Conservation (phyloP, 2,329 filamentous ascomycete species). For the Pleoardoris graminearum region DNA sequence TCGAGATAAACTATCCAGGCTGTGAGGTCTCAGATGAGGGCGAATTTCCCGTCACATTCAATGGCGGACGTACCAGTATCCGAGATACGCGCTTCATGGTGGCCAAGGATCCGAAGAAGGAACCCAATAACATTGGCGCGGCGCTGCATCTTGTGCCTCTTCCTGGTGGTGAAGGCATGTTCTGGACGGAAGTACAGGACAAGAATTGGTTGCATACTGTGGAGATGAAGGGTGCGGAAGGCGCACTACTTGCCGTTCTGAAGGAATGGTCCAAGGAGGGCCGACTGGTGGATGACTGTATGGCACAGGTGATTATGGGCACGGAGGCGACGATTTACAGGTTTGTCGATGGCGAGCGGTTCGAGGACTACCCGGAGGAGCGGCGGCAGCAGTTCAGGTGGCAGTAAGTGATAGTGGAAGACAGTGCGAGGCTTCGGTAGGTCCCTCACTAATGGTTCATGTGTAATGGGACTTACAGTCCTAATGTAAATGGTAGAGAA, state of each 20-base stretch:
- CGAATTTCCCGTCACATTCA: neutral
- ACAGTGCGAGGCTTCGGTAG: no score
- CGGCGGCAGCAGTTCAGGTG: neutral
- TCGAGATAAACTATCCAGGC: neutral
- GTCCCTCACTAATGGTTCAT: neutral
- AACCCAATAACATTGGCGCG: neutral
- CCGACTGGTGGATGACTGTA: neutral
- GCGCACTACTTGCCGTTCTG: neutral
- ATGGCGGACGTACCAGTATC: neutral
- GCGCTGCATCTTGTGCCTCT: neutral
- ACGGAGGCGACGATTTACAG: neutral
- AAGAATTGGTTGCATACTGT: neutral
- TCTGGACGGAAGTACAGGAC: neutral
- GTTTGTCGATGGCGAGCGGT: neutral
- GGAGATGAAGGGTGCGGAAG: neutral
- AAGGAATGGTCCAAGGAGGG: neutral
- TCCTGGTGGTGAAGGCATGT: neutral
- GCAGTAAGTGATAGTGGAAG: neutral
- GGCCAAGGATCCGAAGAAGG: neutral
- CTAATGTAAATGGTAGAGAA: no score
- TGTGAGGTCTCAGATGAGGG: neutral
- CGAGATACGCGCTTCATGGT: neutral
- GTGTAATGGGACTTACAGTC: no score
- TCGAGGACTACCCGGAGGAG: slow-evolving; percentile 1
- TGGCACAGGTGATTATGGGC: neutral